Base-by-base conservation (phyloP, 2,329 filamentous ascomycete species). In the Lachnellula subtilissima region DNA sequence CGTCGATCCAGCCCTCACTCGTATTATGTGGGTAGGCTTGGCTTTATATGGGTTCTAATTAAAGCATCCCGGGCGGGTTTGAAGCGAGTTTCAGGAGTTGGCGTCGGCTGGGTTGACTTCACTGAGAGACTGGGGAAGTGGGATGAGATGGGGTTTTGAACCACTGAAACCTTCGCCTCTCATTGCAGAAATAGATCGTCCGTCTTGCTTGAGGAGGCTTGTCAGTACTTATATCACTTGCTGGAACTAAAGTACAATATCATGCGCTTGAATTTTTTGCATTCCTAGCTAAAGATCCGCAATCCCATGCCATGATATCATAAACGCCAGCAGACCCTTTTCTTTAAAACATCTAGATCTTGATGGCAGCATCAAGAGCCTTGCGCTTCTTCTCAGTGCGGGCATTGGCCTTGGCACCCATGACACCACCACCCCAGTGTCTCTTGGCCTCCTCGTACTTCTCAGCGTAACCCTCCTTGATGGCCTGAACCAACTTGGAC, bases 401-500 rank as follows among this genome's bases (percentile, higher is more conserved):
- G 64, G 83, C 85, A 67, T 85, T 85, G 74, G 94, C 92, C 90
- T 99, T 99, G 75, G 87, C 83, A 73, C 94, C 86, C 92, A 99
- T 97, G 82, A 99, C 97, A 78, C 95, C 95, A 85, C 94, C 94
- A 81, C 95, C 94, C 94, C 95, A 99, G 80, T 93, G 89, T 76
- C 88, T 87, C 78, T 91, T 88, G 71, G 84, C 78, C 74, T 91
- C 88, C 80, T 97, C 93, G 76, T 89, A 89, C 86, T 96, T 95
- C 78, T 95, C 91, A 71, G 89, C 79, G 85, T 96, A 99, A 69
- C 93, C 94, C 73, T 97, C 93, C 88, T 99, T 97, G 85, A 99
- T 82, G 74, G 94, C 86, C 65, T 89, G 89, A 74, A 97, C 81
- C 75, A 99, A 87, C 86, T 99, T 99, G 78, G 91, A 88, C 68